These are phyloP conservation scores for Yamadazyma sp. DNA, from an alignment of 1,139 yeast species.

Conservation along the genomic window DNA sequence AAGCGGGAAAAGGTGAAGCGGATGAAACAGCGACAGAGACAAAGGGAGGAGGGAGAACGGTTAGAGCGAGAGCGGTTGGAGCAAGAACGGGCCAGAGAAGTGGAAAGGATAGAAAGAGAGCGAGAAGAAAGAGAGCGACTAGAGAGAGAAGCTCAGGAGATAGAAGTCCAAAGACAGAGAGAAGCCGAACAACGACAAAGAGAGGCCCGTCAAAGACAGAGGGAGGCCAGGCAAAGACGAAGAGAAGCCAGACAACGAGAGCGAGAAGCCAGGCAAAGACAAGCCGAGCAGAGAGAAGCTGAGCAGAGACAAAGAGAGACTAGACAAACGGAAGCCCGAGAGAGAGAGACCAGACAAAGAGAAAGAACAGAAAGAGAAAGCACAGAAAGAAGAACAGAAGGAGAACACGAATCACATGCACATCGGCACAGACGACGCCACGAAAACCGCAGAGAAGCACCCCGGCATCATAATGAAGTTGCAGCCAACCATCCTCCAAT, in stretches of 20 bases:
- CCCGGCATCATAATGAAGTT: background rate
- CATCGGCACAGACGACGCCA: background rate
- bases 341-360: constrained; percentile 6
- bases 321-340: constrained; percentile 1
- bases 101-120: constrained; percentile 1
- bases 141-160: constrained; percentile 3
- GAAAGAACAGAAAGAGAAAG: constrained; percentile 5
- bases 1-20: constrained; percentile 2
- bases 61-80: constrained; percentile 2
- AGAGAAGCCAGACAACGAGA: constrained; percentile 5
- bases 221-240: constrained; percentile 3
- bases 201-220: constrained; percentile 6
- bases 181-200: constrained; percentile 5
- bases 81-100: background rate
- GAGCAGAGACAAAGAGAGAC: constrained; percentile 4
- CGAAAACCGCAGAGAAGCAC: background rate
- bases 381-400: constrained; percentile 2
- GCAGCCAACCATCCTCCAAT: background rate
- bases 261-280: constrained; percentile 6
- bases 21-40: constrained; percentile 1
- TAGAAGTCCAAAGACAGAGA: constrained; percentile 3
- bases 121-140: constrained; percentile 3
- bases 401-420: constrained; percentile 1
- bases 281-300: constrained; percentile 2
- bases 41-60: background rate